phyloP scores from a whole-genome alignment of 306 rosid genomes.

The Leucaena leucocephala region DNA sequence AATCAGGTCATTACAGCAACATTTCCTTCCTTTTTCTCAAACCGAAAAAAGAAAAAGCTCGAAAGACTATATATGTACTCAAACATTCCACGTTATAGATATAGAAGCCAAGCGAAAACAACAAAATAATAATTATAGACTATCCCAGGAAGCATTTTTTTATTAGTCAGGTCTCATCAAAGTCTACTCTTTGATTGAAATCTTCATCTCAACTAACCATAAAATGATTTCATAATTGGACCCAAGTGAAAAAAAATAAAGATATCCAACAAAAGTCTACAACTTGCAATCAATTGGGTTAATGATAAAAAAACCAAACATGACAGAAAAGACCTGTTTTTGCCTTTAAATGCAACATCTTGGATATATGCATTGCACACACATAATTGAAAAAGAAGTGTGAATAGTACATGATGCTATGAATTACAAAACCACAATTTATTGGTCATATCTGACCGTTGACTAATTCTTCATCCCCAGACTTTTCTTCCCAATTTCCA shows the following conservation, averaged over 20 bases:
- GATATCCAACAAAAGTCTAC: background rate
- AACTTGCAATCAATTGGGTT: background rate
- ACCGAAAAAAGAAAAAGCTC: background rate
- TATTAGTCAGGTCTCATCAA: background rate
- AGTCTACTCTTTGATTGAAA: constrained; percentile 17
- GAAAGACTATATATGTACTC: background rate
- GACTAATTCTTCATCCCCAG: constrained; percentile 12
- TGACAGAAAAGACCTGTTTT: background rate
- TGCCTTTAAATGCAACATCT: background rate
- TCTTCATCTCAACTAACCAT: constrained; percentile 16
- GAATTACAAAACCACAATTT: constrained; percentile 22
- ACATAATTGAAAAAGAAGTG: background rate
- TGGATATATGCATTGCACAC: background rate
- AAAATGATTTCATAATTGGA: background rate
- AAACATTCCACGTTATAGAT: background rate
- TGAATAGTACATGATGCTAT: background rate
- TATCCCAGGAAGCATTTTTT: background rate
- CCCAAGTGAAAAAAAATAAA: background rate
- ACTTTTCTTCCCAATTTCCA: background rate
- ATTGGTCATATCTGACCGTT: constrained; percentile 39
- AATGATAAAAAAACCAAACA: background rate
- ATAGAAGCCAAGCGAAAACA: background rate
- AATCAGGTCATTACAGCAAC: background rate
- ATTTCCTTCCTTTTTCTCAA: background rate
- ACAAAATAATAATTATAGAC: constrained; percentile 1